Conservation (phyloP, 2,329 filamentous ascomycete genomes). For the Thyridium curvatum region DNA sequence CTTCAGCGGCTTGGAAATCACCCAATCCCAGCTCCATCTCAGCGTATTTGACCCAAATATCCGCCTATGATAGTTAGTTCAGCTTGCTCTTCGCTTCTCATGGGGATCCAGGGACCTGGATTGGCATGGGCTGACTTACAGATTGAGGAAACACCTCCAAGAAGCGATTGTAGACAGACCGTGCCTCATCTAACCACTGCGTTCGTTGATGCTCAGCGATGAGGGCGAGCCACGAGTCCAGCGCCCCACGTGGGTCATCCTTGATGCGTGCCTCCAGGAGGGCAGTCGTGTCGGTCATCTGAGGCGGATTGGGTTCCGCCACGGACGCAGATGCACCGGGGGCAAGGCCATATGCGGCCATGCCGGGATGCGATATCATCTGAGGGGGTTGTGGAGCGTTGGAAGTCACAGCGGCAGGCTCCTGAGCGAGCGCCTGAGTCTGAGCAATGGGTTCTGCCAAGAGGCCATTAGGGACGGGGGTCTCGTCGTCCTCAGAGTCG, state of each 20-base stretch:
- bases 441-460: slow-evolving; percentile 8
- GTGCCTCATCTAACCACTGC: slow-evolving; percentile 74
- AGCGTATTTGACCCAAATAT: slow-evolving; percentile 84
- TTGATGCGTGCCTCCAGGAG: slow-evolving; percentile 85
- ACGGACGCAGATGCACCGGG: slow-evolving; percentile 14
- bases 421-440: slow-evolving; percentile 15
- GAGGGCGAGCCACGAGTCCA: slow-evolving; percentile 84
- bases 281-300: slow-evolving; percentile 57
- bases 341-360: slow-evolving; percentile 24
- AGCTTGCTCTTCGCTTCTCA: too few relatives aligned
- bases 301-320: slow-evolving; percentile 13
- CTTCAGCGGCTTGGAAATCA: slow-evolving; percentile 73
- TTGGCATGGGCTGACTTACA: slow-evolving; percentile 52
- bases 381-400: slow-evolving; percentile 22
- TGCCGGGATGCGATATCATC: slow-evolving; percentile 10
- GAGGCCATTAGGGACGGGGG: slow-evolving; percentile 15
- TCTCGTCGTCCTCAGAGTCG: slow-evolving; percentile 46
- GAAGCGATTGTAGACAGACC: slow-evolving; percentile 79
- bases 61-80: slow-evolving; percentile 58
- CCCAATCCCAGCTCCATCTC: slow-evolving; percentile 86
- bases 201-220: slow-evolving; percentile 79
- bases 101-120: slow-evolving; percentile 4
- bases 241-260: slow-evolving; percentile 86
- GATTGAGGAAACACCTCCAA: slow-evolving; percentile 82
- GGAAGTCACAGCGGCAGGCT: slow-evolving; percentile 18